Evolutionary conservation across 495 filamentous ascomycete genomes (phyloP).

Genomic region (Alectoria sarmentosa): DNA sequence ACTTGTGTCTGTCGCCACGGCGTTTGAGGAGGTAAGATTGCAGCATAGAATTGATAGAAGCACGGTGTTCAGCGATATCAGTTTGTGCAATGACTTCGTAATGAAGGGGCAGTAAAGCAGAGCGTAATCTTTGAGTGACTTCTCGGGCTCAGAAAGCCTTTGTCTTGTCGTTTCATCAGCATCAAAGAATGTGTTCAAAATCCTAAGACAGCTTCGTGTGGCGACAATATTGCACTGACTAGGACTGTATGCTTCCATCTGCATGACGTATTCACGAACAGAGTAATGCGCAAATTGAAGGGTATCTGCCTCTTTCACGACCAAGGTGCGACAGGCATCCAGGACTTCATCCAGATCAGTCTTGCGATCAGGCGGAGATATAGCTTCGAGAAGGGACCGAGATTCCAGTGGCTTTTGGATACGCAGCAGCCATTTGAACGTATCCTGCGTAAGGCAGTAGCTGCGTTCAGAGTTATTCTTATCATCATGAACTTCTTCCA

Average conservation of each 20-base stretch:
- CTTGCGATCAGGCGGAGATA: constrained; percentile 19
- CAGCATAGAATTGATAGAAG: constrained; percentile 14
- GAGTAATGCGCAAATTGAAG: constrained; percentile 21
- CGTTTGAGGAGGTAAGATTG: constrained; percentile 17
- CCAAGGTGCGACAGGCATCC: constrained; percentile 18
- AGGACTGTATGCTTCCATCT: constrained; percentile 15
- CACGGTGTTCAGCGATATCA: constrained; percentile 13
- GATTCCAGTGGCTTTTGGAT: constrained; percentile 8
- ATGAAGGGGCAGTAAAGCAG: constrained; percentile 20
- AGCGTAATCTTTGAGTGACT: constrained; percentile 16
- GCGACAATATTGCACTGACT: constrained; percentile 19
- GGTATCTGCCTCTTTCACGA: not conserved
- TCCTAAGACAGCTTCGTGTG: constrained; percentile 16
- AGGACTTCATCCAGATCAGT: constrained; percentile 10
- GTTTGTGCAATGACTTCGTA: constrained; percentile 16
- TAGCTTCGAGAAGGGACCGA: constrained; percentile 16
- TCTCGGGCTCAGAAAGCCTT: constrained; percentile 4
- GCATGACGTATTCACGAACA: constrained; percentile 18
- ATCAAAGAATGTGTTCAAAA: constrained; percentile 14
- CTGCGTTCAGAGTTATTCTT: constrained; percentile 17
- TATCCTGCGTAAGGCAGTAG: constrained; percentile 13
- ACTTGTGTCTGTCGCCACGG: constrained; percentile 11
- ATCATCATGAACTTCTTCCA: constrained; percentile 19
- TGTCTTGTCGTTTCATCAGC: not conserved
- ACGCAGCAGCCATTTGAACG: constrained; percentile 19